Conservation (phyloP, 257 asterid genomes). For the Petunia secreta region DNA sequence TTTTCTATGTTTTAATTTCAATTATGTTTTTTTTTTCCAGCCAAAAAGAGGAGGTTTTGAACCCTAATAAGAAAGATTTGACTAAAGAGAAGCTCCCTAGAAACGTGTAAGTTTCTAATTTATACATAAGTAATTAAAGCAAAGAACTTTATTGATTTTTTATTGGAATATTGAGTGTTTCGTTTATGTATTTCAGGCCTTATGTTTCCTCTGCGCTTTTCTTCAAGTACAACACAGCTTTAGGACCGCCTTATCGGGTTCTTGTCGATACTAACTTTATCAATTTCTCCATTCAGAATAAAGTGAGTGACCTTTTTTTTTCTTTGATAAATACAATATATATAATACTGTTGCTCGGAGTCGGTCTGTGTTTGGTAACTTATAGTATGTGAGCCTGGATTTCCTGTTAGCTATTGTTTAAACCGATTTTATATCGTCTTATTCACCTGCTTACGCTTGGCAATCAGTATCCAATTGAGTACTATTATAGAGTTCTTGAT, state of each 20-base stretch:
- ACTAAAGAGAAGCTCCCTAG: slow-evolving; percentile 79
- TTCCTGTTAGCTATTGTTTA: neutral
- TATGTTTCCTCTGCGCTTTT: slow-evolving; percentile 86
- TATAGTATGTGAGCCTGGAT: neutral
- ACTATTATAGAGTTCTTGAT: neutral
- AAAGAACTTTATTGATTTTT: neutral
- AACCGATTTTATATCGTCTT: neutral
- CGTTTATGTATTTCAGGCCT: slow-evolving; percentile 57
- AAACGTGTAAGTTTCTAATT: slow-evolving; percentile 63
- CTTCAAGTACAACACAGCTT: slow-evolving; percentile 82
- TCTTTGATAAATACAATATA: neutral
- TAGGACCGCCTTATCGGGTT: slow-evolving; percentile 93
- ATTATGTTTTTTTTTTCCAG: slow-evolving; percentile 40
- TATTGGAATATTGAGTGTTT: neutral
- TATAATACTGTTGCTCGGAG: neutral
- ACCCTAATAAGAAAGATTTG: slow-evolving; percentile 90
- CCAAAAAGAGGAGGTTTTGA: slow-evolving; percentile 74
- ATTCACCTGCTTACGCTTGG: neutral
- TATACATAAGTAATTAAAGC: neutral
- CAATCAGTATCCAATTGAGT: neutral
- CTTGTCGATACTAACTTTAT: slow-evolving; percentile 96
- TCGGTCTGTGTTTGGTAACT: neutral
- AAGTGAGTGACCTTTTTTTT: slow-evolving; percentile 51
- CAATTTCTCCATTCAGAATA: slow-evolving; percentile 94
- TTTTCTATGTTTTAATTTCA: slow-evolving; percentile 16